Base-by-base conservation (phyloP, 495 filamentous ascomycete genomes). In the Annulohypoxylon stygium region DNA sequence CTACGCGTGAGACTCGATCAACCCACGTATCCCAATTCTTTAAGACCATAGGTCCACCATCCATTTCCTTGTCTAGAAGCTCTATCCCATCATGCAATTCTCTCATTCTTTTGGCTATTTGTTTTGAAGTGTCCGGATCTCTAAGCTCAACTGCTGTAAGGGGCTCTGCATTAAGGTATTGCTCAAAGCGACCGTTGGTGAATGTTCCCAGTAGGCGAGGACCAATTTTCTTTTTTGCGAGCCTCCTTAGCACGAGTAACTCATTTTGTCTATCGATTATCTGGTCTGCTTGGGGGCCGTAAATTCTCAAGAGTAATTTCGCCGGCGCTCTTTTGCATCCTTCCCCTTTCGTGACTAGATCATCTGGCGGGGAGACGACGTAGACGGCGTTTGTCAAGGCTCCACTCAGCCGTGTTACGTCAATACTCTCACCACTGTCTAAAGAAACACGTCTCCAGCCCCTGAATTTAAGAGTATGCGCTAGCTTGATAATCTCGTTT, bases 101-200 rank as follows among this genome's bases (percentile, higher is more conserved):
- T 67, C 94, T 86, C 93, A 99, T 97, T 43, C 96, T 91, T 85
- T 98, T 99, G n/a, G 96, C 95, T 78, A 99, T 98, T 73, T 97
- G 93, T 74, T 88, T 92, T 41, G 92, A 95, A 0, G 93, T 97
- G 34, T 92, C 91, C 2, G 94, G 91, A 58, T 90, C 87, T 23
- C 93, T 90, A 59, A 99, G 81, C 76, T 97, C 93, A 9, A 87
- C 82, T 2, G 91, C 84, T 0, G 91, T 95, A 34, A 99, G 84
- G 1, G 96, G 89, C 20, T 86, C 85, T 0, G 97, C 93, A 76
- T 97, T 87, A 74, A 96, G 92, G 78, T 90, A 97, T 80, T 98
- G 90, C 80, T 99, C 96, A 71, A 99, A 98, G 18, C 96, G 90
- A n/a, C 96, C 96, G 76, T 99, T 99, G 8, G 83, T 85, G 78